A percentile compares a stretch with the other conserved stretches of the same genome.
These are phyloP conservation scores for Piper longum DNA, from an alignment of 164 flowering plant genomes.

Conservation along the genomic window DNA sequence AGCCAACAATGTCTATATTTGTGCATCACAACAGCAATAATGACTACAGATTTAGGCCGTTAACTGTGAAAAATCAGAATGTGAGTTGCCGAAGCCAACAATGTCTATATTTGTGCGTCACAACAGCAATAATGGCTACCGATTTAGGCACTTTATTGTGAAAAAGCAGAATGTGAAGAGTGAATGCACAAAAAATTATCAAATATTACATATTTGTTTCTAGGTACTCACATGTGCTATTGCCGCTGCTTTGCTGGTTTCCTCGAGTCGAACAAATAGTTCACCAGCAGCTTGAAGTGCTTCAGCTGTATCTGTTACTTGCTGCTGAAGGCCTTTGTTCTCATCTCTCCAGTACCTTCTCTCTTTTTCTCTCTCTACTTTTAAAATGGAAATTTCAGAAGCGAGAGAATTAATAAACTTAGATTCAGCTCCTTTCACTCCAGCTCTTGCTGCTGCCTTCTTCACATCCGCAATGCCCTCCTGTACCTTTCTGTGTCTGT, in stretches of 20 bases:
- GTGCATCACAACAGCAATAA: no score
- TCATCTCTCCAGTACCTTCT: slow-evolving; percentile 68
- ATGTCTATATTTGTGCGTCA: no score
- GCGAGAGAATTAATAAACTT: slow-evolving; percentile 88
- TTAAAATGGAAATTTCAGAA: slow-evolving; percentile 76
- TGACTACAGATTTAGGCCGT: no score
- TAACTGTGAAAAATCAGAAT: no score
- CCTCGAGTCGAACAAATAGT: slow-evolving; percentile 78
- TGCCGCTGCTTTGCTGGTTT: slow-evolving; percentile 73
- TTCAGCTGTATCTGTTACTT: slow-evolving; percentile 76
- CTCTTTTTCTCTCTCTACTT: slow-evolving; percentile 72
- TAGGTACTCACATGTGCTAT: slow-evolving; percentile 48
- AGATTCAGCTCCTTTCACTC: slow-evolving; percentile 84
- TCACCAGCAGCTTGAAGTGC: slow-evolving; percentile 97
- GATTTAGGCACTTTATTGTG: background rate
- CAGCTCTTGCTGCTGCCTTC: slow-evolving; percentile 87
- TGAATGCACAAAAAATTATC: no score
- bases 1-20: no score
- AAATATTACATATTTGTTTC: no score
- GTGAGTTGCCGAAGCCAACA: no score
- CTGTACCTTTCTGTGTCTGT: slow-evolving; percentile 62
- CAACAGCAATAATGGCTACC: background rate
- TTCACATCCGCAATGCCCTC: slow-evolving; percentile 88
- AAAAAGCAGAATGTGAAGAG: background rate
- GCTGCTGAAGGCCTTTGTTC: slow-evolving; percentile 74